Evolutionary conservation across 495 filamentous ascomycete species (phyloP).

Genomic region (Cenococcum geophilum): DNA sequence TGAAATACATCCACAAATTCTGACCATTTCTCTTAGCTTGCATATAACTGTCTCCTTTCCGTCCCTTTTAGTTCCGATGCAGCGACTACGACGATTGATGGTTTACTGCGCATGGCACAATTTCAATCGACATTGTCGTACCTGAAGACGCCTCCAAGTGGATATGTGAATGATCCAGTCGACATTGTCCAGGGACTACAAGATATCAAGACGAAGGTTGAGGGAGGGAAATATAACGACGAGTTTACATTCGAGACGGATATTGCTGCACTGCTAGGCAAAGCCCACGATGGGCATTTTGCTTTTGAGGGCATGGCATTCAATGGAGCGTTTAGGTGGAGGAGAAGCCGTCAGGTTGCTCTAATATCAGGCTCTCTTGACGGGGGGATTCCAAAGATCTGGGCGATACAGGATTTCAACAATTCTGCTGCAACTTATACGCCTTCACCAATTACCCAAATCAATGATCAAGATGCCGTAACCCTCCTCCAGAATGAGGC

Average conservation of each 20-base stretch:
- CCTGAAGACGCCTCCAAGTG: conserved; percentile 30
- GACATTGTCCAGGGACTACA: conserved; percentile 27
- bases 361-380: conserved; percentile 26
- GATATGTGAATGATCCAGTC: conserved; percentile 26
- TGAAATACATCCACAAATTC: not conserved
- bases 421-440: conserved; percentile 2
- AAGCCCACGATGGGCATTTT: conserved; percentile 32
- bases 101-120: conserved; percentile 15
- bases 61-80: conserved; percentile 27
- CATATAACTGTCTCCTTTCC: conserved; percentile 31
- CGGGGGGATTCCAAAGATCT: conserved; percentile 27
- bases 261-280: conserved; percentile 21
- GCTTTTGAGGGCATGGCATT: conserved; percentile 25
- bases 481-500: conserved; percentile 23
- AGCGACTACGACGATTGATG: conserved; percentile 20
- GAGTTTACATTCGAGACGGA: conserved; percentile 34
- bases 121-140: conserved; percentile 30
- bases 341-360: conserved; percentile 16
- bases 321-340: conserved; percentile 24
- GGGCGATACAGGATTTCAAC: conserved; percentile 24
- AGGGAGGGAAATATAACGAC: conserved; percentile 24
- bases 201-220: conserved; percentile 28
- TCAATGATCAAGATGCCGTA: conserved; percentile 22
- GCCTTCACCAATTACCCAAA: conserved; percentile 20
- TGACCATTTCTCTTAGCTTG: conserved; percentile 12